Conservation (phyloP, 225 moss, liverwort and hornwort species). For the Lunularia cruciata region DNA sequence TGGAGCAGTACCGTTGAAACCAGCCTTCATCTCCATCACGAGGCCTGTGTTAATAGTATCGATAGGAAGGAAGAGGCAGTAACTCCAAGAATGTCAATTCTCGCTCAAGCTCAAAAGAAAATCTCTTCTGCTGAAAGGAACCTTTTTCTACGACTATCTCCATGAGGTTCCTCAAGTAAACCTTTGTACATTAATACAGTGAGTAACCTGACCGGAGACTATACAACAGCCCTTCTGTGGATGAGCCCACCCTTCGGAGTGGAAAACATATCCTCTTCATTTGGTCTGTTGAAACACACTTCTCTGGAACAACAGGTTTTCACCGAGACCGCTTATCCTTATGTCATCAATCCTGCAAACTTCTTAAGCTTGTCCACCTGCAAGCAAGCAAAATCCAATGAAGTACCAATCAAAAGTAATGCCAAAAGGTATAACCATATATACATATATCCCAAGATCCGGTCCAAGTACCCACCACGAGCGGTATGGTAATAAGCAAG, state of each 20-base stretch:
- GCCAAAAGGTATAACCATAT: too few species aligned
- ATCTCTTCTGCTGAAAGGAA: neutral
- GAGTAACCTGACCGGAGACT: neutral
- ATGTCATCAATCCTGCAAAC: neutral
- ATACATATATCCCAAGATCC: too few species aligned
- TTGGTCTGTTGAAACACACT: neutral
- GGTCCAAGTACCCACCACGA: neutral
- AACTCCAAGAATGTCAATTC: neutral
- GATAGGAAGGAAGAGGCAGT: too few species aligned
- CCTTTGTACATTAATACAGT: neutral
- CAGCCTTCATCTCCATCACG: too few species aligned
- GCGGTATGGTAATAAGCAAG: neutral
- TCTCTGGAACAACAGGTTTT: neutral
- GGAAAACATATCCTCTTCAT: neutral
- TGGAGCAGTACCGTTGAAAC: too few species aligned
- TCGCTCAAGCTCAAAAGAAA: neutral
- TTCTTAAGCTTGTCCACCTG: neutral
- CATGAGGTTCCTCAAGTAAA: neutral
- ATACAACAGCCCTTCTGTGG: neutral
- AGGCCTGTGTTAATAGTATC: too few species aligned
- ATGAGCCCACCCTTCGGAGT: neutral
- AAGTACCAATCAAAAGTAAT: too few species aligned
- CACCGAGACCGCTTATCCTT: neutral
- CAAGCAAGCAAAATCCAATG: neutral
- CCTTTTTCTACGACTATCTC: neutral